Base-by-base conservation (phyloP, 1,139 yeast genomes). In the Fermentozyma sake region DNA sequence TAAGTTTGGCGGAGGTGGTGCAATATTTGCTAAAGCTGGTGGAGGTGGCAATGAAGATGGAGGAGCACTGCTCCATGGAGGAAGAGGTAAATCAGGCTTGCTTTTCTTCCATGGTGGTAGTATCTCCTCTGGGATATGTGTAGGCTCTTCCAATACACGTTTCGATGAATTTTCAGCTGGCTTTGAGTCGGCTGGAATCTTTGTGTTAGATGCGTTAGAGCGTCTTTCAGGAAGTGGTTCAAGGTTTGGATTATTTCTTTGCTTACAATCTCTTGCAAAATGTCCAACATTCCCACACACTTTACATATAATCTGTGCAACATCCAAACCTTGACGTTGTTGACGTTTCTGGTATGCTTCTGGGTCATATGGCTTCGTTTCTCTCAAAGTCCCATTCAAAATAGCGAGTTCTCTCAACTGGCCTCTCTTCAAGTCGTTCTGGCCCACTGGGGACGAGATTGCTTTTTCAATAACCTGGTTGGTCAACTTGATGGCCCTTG, bases 341-440 rank as follows among this genome's bases (percentile, higher is more conserved):
- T 61, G 45, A 25, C 52, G 39, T 50, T 49, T 37, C 60, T 45
- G 79, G 68, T 36, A 51, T 44, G 42, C 67, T 58, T 62, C 96
- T 63, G 44, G 85, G 66, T 52, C 80, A 62, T 52, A 78, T 60
- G 61, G 87, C 79, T 77, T 83, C 2, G 73, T 66, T 46, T 85
- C 95, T 31, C 97, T 70, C 27, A 87, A 66, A 0, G 98, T 93
- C 57, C 99, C 99, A 59, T 91, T 93, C 34, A 91, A 67, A 10
- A 85, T 80, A 0, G 99, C 99, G 44, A 93, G 67, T 46, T 91
- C 96, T 38, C 96, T 69, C 39, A 93, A 67, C 52, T 93, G 99
- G 24, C 83, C 87, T 32, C 96, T 67, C 50, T 93, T 93, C 53
- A 85, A 68, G 39, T 86, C 95, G 55, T 91, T 91, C 50, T 86